phyloP scores from a whole-genome alignment of 148 eudicot genomes.

The Cornus florida region DNA sequence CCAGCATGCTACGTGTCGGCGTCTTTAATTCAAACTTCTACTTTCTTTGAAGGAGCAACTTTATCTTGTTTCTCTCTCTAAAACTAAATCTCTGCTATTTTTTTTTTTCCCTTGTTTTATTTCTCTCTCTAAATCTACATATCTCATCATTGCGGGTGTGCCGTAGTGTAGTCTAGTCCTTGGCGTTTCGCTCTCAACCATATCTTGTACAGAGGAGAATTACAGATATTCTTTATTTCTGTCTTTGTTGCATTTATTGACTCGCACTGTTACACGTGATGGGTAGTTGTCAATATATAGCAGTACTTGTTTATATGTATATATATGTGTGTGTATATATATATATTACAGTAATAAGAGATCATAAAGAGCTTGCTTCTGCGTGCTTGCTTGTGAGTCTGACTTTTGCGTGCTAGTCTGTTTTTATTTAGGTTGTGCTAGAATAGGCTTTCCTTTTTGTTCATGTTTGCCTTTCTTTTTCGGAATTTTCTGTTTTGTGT shows the following conservation, averaged over 20 bases:
- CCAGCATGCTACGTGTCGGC: not conserved
- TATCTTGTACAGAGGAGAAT: not conserved
- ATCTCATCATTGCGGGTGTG: slow-evolving; percentile 6
- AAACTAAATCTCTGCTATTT: not conserved
- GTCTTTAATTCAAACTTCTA: not conserved
- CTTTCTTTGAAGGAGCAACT: too few relatives aligned
- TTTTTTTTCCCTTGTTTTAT: not conserved
- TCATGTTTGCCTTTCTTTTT: too few relatives aligned
- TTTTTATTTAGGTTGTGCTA: too few relatives aligned
- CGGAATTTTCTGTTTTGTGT: too few relatives aligned
- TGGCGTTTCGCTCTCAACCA: slow-evolving; percentile 17
- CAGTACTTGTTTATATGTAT: too few relatives aligned
- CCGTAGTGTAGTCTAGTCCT: not conserved
- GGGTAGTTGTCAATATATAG: slow-evolving; percentile 9
- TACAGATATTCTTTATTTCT: slow-evolving; percentile 1
- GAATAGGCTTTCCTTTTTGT: too few relatives aligned
- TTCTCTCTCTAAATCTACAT: slow-evolving; percentile 6
- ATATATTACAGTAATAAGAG: too few relatives aligned
- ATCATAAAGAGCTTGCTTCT: too few relatives aligned
- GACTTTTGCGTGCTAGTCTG: too few relatives aligned
- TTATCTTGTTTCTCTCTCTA: not conserved
- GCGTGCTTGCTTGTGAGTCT: too few relatives aligned
- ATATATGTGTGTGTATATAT: too few relatives aligned
- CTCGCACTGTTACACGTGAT: slow-evolving; percentile 10
- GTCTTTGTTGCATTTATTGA: slow-evolving; percentile 9